These are phyloP conservation scores for Pichia sp. DNA, from an alignment of 1,139 yeast genomes.

Conservation along the genomic window DNA sequence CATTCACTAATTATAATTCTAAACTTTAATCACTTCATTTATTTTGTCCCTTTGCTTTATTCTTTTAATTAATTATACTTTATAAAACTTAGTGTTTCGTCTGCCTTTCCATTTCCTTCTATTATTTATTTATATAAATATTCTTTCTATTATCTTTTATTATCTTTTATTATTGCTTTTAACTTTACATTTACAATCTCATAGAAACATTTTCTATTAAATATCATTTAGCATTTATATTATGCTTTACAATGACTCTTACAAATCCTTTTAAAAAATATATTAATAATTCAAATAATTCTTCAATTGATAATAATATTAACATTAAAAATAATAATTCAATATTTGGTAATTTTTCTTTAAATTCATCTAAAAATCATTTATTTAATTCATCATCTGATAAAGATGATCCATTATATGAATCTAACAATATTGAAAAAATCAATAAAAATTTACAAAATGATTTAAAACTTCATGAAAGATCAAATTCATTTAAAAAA, in stretches of 20 bases:
- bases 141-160: too few species aligned
- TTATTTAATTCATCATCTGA: not conserved
- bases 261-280: conserved; percentile 3
- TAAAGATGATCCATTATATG: conserved; percentile 3
- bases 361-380: not conserved
- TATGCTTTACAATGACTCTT: conserved; percentile 1
- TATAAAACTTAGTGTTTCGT: too few species aligned
- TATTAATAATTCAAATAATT: not conserved
- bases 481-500: not conserved
- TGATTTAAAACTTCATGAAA: conserved; percentile 3
- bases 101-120: too few species aligned
- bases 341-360: not conserved
- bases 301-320: not conserved
- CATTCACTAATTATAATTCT: too few species aligned
- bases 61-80: too few species aligned
- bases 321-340: not conserved
- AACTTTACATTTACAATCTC: too few species aligned
- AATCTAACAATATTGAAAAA: not conserved
- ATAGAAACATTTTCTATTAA: too few species aligned
- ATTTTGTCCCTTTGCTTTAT: too few species aligned
- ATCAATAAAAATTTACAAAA: not conserved
- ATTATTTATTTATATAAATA: too few species aligned
- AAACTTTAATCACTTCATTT: too few species aligned
- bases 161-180: too few species aligned
- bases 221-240: too few species aligned